These are phyloP conservation scores for Ceriops decandra DNA, from an alignment of 345 rosid species.

Conservation along the genomic window DNA sequence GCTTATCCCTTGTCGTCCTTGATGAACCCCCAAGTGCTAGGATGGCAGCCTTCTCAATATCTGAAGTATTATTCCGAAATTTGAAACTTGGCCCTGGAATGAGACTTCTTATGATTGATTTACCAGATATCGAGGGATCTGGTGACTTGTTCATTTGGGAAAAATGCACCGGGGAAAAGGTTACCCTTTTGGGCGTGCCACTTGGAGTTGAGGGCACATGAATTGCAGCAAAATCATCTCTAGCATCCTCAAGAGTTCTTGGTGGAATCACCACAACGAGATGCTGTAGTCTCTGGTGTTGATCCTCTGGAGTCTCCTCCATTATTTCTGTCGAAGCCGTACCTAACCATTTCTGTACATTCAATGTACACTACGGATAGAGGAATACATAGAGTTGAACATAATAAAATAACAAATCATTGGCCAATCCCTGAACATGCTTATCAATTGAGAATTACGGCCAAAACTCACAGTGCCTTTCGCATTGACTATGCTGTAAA, in stretches of 20 bases:
- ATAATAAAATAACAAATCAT: not conserved
- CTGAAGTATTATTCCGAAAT: slow-evolving; percentile 40
- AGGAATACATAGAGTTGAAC: slow-evolving; percentile 8
- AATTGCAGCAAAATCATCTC: slow-evolving; percentile 37
- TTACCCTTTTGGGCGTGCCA: slow-evolving; percentile 61
- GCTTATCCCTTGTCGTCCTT: slow-evolving; percentile 27
- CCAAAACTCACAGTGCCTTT: too few relatives aligned
- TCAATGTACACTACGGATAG: slow-evolving; percentile 5
- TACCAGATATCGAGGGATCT: slow-evolving; percentile 39
- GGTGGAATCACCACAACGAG: slow-evolving; percentile 47
- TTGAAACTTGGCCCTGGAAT: slow-evolving; percentile 81
- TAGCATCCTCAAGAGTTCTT: slow-evolving; percentile 33
- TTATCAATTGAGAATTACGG: too few relatives aligned
- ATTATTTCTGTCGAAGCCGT: slow-evolving; percentile 54
- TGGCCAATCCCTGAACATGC: too few relatives aligned
- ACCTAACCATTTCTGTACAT: slow-evolving; percentile 31
- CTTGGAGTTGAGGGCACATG: slow-evolving; percentile 53
- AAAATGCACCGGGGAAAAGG: slow-evolving; percentile 66
- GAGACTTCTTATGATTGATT: slow-evolving; percentile 47
- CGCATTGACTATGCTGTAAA: too few relatives aligned
- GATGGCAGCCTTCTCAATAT: slow-evolving; percentile 74
- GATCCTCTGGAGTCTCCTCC: slow-evolving; percentile 43
- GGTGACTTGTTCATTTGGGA: slow-evolving; percentile 33
- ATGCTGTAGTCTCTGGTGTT: slow-evolving; percentile 27
- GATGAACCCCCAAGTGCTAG: slow-evolving; percentile 59